These are phyloP conservation scores for Candida qinlingensis DNA, from an alignment of 805 yeast genomes.

Conservation along the genomic window DNA sequence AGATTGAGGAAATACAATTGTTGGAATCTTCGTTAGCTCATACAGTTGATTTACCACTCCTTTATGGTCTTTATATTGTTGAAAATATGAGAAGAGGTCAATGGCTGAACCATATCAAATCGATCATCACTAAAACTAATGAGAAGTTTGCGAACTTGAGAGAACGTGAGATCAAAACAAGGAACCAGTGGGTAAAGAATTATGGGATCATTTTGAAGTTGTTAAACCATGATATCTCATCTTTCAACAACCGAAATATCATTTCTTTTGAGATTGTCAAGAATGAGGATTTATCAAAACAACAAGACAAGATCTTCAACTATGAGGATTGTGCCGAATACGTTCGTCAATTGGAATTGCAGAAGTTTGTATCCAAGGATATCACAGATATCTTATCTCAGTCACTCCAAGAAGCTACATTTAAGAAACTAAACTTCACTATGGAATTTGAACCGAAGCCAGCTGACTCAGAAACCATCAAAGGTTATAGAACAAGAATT, in stretches of 20 bases:
- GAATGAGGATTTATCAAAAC: constrained; percentile 8
- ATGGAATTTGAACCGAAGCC: neutral
- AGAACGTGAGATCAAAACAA: constrained; percentile 48
- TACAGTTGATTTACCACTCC: constrained; percentile 62
- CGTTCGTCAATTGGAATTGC: constrained; percentile 29
- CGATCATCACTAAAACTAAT: constrained; percentile 32
- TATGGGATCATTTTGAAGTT: constrained; percentile 46
- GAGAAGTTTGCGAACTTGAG: constrained; percentile 54
- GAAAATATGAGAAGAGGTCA: constrained; percentile 55
- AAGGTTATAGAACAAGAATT: constrained; percentile 67
- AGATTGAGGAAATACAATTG: constrained; percentile 24
- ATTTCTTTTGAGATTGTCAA: constrained; percentile 16
- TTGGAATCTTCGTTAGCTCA: constrained; percentile 23
- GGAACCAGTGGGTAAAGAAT: constrained; percentile 59
- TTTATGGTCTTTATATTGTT: constrained; percentile 64
- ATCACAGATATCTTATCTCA: constrained; percentile 31
- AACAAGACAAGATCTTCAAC: constrained; percentile 1
- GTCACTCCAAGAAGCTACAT: constrained; percentile 32
- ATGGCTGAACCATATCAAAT: constrained; percentile 39
- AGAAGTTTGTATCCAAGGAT: constrained; percentile 29
- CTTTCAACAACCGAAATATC: constrained; percentile 18
- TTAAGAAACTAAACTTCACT: constrained; percentile 21
- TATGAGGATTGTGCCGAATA: constrained; percentile 31
- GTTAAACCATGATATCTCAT: constrained; percentile 20
- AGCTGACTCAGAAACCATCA: constrained; percentile 34